Conservation (phyloP, 306 rosid species). For the Prinsepia uniflora region DNA sequence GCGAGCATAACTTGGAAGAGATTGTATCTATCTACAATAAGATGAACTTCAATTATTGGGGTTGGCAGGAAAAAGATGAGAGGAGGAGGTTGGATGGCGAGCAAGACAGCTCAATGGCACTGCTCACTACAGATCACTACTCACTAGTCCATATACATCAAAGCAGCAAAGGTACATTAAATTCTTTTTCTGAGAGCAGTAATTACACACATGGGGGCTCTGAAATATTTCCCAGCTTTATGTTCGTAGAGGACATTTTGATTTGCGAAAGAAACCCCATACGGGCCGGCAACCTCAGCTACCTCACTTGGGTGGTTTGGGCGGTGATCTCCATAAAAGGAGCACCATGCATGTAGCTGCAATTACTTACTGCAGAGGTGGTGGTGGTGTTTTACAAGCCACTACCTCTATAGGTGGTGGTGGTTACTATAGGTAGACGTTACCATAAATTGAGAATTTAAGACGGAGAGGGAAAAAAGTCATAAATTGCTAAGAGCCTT, state of each 20-base stretch:
- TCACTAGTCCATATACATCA: neutral
- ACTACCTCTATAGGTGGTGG: too few species aligned
- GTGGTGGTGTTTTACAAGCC: neutral
- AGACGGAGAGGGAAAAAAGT: too few species aligned
- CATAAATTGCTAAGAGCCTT: too few species aligned
- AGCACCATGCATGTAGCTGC: neutral
- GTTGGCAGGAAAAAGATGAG: neutral
- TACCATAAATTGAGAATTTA: too few species aligned
- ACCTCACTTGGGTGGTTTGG: neutral
- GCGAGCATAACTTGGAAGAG: neutral
- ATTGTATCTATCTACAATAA: too few species aligned
- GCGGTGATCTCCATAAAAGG: neutral
- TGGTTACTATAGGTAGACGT: too few species aligned
- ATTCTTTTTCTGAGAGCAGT: neutral
- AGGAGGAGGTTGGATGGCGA: neutral
- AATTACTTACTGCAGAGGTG: neutral
- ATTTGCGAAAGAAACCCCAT: neutral
- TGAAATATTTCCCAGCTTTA: neutral
- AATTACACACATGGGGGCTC: slow-evolving; percentile 11
- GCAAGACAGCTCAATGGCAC: slow-evolving; percentile 5
- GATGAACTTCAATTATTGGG: neutral
- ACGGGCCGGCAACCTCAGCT: neutral
- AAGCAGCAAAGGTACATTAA: neutral
- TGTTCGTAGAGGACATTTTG: neutral
- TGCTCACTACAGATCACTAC: neutral